Evolutionary conservation across 305 asterid genomes (phyloP), one percentile per base, ranked within the genome.

Genomic region (Ajuga reptans): DNA sequence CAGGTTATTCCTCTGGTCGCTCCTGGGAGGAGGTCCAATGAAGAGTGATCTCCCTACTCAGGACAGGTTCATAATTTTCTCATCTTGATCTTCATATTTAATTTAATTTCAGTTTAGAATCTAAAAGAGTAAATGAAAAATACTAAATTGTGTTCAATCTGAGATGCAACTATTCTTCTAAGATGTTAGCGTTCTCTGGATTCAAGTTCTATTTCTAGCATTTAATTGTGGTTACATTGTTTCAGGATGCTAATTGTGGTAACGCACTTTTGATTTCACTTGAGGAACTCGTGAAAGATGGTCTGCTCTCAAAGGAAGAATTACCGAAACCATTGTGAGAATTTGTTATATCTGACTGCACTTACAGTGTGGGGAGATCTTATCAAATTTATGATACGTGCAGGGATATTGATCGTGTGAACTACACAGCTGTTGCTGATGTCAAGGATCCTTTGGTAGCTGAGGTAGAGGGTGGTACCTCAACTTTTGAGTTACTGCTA

Each of bases 1-100:
- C 89, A 93, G 99, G 99, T 93, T 81, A 96, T 93, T 80, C 99
- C 99, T 69, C 96, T 93, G 64, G 99, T 93, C 74, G 97, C 99
- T 0, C 99, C 99, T 41, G 97, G 97, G 50, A 89, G 89, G 82
- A 83, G 89, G 80, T 91, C 86, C 50, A 89, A 82, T 75, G 96
- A 85, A 72, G 96, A 81, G 62, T 96, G 99, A 73, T 93, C 97
- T 41, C 99, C 99, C 29, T 93, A 93, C 83, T 82, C 97, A 65
- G 99, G 99, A 54, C 97, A 91, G 96, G 99, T 93, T 70, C 46
- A 21, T 17, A 66, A 41, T 18, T 65, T 73, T 60, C 27, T 56
- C 29, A 37, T 2, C 76, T 51, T 64, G n/a, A 3, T 49, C 33
- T 57, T 60, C 42, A 11, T 27, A 12, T 6, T 33, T 6, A 69